These are phyloP conservation scores for Deuterostichococcus epilithicus DNA, from an alignment of 139 green algal genomes.

Conservation along the genomic window DNA sequence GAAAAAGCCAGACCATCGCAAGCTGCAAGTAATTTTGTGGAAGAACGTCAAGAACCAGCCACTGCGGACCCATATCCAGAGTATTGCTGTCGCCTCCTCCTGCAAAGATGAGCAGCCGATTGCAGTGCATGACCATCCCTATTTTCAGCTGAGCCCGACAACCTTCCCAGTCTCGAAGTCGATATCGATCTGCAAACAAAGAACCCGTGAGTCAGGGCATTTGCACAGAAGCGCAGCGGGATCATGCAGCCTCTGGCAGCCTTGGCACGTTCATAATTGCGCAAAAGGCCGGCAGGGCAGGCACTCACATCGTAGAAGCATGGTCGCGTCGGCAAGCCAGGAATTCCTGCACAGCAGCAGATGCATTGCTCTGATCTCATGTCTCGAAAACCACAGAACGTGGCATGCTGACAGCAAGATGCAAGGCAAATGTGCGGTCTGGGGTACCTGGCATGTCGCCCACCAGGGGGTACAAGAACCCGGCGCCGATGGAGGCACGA, in stretches of 20 bases:
- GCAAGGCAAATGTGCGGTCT: conserved; percentile 73
- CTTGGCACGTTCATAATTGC: neutral
- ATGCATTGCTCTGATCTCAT: neutral
- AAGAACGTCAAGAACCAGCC: too few relatives aligned
- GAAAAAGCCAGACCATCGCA: too few relatives aligned
- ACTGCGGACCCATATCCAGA: too few relatives aligned
- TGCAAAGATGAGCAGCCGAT: too few relatives aligned
- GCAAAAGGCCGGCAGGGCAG: conserved; percentile 2
- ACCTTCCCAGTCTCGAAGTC: conserved; percentile 72
- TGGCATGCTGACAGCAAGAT: neutral
- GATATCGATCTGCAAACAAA: conserved; percentile 61
- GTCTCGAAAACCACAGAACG: neutral
- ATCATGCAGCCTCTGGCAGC: neutral
- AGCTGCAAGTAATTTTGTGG: too few relatives aligned
- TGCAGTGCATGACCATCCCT: too few relatives aligned
- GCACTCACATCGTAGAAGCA: conserved; percentile 80
- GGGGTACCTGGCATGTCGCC: conserved; percentile 88
- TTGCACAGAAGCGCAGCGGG: too few relatives aligned
- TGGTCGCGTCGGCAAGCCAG: conserved; percentile 80
- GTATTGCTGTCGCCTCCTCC: too few relatives aligned
- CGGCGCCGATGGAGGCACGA: conserved; percentile 79
- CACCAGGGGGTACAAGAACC: conserved; percentile 90
- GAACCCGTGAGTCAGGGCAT: neutral
- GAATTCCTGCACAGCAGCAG: conserved; percentile 10
- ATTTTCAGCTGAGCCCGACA: too few relatives aligned